These are phyloP conservation scores for Sordariomycetes sp. DNA, from an alignment of 2,329 filamentous ascomycete genomes.

Conservation along the genomic window DNA sequence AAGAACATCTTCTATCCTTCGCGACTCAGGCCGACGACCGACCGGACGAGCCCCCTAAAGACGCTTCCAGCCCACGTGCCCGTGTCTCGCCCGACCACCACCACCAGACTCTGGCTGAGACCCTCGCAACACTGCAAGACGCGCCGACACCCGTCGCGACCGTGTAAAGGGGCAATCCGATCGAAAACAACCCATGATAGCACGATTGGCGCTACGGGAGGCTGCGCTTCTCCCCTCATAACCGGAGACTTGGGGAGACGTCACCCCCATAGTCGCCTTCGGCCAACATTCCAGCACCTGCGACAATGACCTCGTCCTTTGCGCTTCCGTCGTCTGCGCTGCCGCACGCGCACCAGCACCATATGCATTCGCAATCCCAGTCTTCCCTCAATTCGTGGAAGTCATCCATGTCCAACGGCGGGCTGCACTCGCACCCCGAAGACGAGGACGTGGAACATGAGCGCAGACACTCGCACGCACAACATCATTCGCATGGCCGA, in stretches of 20 bases:
- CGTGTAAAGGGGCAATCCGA: constrained; percentile 1
- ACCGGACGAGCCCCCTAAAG: too few relatives aligned
- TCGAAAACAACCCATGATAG: constrained; percentile 1
- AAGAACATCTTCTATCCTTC: too few relatives aligned
- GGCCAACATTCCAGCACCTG: constrained; percentile 1
- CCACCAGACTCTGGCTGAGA: neutral
- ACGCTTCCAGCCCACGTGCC: too few relatives aligned
- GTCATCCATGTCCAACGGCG: constrained; percentile 22
- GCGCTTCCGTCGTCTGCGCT: constrained; percentile 41
- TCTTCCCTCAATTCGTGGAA: constrained; percentile 28
- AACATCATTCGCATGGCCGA: constrained; percentile 19
- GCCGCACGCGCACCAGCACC: constrained; percentile 35
- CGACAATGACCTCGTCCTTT: constrained; percentile 42
- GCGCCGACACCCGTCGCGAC: neutral
- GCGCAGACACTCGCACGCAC: constrained; percentile 17
- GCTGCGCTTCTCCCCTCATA: constrained; percentile 6
- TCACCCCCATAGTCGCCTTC: neutral
- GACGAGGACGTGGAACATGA: constrained; percentile 17
- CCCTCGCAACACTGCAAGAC: too few relatives aligned
- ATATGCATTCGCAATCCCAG: constrained; percentile 27
- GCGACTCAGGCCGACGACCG: too few relatives aligned
- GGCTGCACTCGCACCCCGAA: constrained; percentile 19
- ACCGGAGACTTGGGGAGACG: neutral
- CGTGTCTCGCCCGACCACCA: constrained; percentile 1
- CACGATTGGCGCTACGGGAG: constrained; percentile 5